Conservation (phyloP, 768 basidiomycete genomes). For the Lentinula guzmanii region DNA sequence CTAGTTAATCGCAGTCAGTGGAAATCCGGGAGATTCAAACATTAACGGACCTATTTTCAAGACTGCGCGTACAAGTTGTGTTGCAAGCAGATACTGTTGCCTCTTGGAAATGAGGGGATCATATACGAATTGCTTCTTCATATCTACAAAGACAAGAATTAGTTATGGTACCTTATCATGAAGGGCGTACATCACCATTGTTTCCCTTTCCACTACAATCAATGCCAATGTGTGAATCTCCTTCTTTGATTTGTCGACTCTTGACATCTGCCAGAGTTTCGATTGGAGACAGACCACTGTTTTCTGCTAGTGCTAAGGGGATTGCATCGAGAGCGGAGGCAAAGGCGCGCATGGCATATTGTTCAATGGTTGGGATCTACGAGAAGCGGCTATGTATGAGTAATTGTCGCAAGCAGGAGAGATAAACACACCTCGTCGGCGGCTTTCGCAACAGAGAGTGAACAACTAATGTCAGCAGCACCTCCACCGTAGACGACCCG, state of each 20-base stretch:
- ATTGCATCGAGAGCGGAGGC: constrained; percentile 92
- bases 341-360: constrained; percentile 99
- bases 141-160: constrained; percentile 81
- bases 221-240: constrained; percentile 82
- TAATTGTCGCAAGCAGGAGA: not conserved
- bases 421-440: constrained; percentile 73
- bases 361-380: constrained; percentile 94
- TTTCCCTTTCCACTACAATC: constrained; percentile 85
- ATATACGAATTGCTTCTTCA: constrained; percentile 96
- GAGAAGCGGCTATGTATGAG: not conserved
- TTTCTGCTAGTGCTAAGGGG: constrained; percentile 94
- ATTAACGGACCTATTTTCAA: constrained; percentile 63
- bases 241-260: constrained; percentile 85
- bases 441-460: constrained; percentile 88
- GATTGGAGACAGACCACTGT: constrained; percentile 94
- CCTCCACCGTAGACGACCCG: constrained; percentile 98
- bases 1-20: constrained; percentile 27
- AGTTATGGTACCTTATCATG: constrained; percentile 49
- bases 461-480: constrained; percentile 94
- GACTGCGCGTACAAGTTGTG: constrained; percentile 86
- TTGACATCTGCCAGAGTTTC: constrained; percentile 96
- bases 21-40: not conserved
- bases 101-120: constrained; percentile 97
- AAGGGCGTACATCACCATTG: constrained; percentile 54
- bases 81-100: constrained; percentile 96